Evolutionary conservation across 805 yeast species (phyloP), one percentile per base, ranked within the genome.

Genomic region (Wickerhamomyces sydowiorum): DNA sequence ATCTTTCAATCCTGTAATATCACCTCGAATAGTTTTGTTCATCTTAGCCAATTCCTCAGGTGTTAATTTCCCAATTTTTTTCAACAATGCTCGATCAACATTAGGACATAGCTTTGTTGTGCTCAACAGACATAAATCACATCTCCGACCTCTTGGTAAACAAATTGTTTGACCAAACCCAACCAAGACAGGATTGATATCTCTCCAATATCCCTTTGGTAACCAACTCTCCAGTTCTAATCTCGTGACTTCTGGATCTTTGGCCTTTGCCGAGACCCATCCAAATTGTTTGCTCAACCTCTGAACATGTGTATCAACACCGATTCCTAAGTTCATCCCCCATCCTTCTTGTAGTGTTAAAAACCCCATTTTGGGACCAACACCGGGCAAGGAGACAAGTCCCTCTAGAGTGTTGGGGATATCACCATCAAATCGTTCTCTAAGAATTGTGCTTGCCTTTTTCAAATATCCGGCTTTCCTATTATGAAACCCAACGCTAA

Each of bases 321-420:
- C 96, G n/a, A 90, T 86, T 0, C 97, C 97, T 13, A 69, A 66
- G 40, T 72, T 80, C 44, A 81, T 66, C 33, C 70, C 66, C 96
- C 96, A 89, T 0, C 93, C 96, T 32, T 78, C 75, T 53, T 88
- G 96, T 44, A 88, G 65, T 2, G 90, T 70, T 31, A 90, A 63
- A 57, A 76, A 84, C 0, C 95, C 96, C 98, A 90, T 90, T 59
- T 90, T 90, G 8, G 96, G 96, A 0, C 98, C 98, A 3, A 90
- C 95, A 0, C 98, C 98, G 0, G 96, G 96, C 25, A 90, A 65
- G 0, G 73, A 61, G 5, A 75, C 69, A 39, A 90, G 69, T 1
- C 82, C 90, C 7, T 73, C 78, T 8, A 85, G 70, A 2, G 81
- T 72, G 44, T 72, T 62, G 0, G 98, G 98, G 3, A 91, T 72